These are phyloP conservation scores for Stromatinia cepivora DNA, from an alignment of 2,329 filamentous ascomycete genomes.

Conservation along the genomic window DNA sequence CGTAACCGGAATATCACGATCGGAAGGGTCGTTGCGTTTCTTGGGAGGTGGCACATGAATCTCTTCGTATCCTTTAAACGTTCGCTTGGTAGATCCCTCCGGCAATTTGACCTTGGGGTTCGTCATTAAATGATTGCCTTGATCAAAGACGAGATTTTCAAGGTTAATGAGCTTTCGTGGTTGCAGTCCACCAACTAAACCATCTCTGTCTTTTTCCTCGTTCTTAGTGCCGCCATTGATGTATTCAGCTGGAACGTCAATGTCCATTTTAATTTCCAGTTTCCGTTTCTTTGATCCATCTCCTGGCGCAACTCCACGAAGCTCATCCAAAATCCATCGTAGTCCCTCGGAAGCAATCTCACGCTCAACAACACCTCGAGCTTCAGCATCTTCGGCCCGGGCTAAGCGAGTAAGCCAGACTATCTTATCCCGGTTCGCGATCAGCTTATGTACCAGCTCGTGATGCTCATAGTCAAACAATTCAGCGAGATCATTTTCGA, in stretches of 20 bases:
- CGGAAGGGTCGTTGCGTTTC: constrained; percentile 76
- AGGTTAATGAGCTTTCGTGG: constrained; percentile 88
- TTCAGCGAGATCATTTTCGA: constrained; percentile 98
- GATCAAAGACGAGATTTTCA: constrained; percentile 94
- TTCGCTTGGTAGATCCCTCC: constrained; percentile 90
- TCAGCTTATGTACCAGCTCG: constrained; percentile 85
- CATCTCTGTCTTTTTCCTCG: constrained; percentile 62
- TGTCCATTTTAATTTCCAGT: constrained; percentile 93
- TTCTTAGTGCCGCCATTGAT: constrained; percentile 50
- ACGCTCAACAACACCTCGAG: constrained; percentile 75
- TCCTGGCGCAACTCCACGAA: constrained; percentile 69
- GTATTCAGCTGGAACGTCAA: constrained; percentile 69
- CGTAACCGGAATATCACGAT: constrained; percentile 78
- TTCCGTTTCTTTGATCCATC: constrained; percentile 59
- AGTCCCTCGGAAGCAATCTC: constrained; percentile 91
- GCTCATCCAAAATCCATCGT: constrained; percentile 82
- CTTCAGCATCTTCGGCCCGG: constrained; percentile 75
- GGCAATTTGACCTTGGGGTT: constrained; percentile 93
- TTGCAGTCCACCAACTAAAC: constrained; percentile 77
- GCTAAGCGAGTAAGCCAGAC: constrained; percentile 93
- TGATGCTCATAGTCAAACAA: constrained; percentile 97
- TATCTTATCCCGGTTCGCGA: constrained; percentile 89
- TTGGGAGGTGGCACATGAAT: constrained; percentile 96
- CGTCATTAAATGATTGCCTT: constrained; percentile 99
- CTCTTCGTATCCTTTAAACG: constrained; percentile 97